These are phyloP conservation scores for Beauveria rudraprayagi DNA, from an alignment of 2,329 filamentous ascomycete genomes.

Conservation along the genomic window DNA sequence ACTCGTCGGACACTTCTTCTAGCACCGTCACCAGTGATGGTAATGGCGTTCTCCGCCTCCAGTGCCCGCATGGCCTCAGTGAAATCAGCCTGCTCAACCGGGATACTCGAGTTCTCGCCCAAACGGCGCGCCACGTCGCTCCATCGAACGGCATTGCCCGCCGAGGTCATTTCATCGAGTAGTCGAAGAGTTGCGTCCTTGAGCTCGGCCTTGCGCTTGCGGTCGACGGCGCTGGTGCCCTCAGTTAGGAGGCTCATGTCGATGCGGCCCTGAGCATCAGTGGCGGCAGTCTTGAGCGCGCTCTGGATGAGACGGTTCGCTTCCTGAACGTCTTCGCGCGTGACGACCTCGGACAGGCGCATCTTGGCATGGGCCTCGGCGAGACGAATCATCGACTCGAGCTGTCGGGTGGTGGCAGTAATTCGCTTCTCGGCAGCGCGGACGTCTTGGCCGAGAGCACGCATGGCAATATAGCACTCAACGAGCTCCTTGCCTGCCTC, in stretches of 20 bases:
- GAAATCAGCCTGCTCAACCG: conserved; percentile 74
- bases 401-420: conserved; percentile 90
- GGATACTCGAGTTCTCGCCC: conserved; percentile 59
- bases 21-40: conserved; percentile 75
- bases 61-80: conserved; percentile 69
- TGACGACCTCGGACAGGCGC: conserved; percentile 72
- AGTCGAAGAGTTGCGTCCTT: conserved; percentile 68
- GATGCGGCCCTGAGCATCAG: conserved; percentile 84
- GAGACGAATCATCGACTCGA: conserved; percentile 97
- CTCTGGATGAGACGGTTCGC: conserved; percentile 88
- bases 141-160: conserved; percentile 62
- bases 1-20: conserved; percentile 76
- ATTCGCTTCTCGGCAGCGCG: conserved; percentile 90
- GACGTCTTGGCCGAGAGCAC: conserved; percentile 80
- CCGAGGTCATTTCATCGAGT: conserved; percentile 71
- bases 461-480: conserved; percentile 87
- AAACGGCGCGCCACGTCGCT: conserved; percentile 69
- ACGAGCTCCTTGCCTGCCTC: conserved; percentile 79
- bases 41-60: conserved; percentile 77
- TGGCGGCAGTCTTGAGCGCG: conserved; percentile 94
- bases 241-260: conserved; percentile 95
- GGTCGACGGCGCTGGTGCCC: conserved; percentile 82
- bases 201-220: conserved; percentile 73
- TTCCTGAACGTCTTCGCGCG: conserved; percentile 75
- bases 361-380: conserved; percentile 96